phyloP scores from a whole-genome alignment of 768 basidiomycete species.

The Tulasnella calospora region DNA sequence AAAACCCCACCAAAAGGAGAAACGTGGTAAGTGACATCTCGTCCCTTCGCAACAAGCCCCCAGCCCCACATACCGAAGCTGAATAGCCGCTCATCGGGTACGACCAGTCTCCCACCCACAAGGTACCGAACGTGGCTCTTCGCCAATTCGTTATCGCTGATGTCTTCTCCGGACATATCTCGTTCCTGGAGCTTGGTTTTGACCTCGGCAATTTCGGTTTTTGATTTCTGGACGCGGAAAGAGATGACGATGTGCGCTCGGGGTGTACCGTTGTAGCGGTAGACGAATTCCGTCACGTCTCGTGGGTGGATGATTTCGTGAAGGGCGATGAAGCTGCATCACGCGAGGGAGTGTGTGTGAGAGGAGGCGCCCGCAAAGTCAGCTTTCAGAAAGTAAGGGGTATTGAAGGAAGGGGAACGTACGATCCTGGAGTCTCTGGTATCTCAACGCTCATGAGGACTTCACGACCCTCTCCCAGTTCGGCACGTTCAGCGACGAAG shows the following conservation, averaged over 20 bases:
- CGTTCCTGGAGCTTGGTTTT: slow-evolving; percentile 55
- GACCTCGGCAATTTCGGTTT: slow-evolving; percentile 59
- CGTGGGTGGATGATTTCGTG: slow-evolving; percentile 87
- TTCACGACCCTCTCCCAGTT: slow-evolving; percentile 92
- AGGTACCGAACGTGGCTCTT: slow-evolving; percentile 94
- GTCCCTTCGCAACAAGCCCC: neutral
- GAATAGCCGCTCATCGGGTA: slow-evolving; percentile 82
- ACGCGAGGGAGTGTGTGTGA: neutral
- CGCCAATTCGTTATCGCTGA: slow-evolving; percentile 92
- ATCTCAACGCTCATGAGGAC: slow-evolving; percentile 91
- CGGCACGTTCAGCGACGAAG: slow-evolving; percentile 98
- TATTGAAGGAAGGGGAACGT: slow-evolving; percentile 32
- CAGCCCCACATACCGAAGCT: slow-evolving; percentile 67
- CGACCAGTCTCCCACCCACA: slow-evolving; percentile 77
- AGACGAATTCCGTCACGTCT: slow-evolving; percentile 91
- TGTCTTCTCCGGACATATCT: slow-evolving; percentile 81
- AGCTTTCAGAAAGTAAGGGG: neutral
- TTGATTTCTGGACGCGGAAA: slow-evolving; percentile 61
- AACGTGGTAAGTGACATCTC: slow-evolving; percentile 5
- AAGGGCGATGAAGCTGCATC: slow-evolving; percentile 72
- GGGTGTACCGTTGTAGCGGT: slow-evolving; percentile 70
- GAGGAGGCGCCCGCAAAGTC: neutral
- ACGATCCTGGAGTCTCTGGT: slow-evolving; percentile 90
- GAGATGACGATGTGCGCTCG: slow-evolving; percentile 86
- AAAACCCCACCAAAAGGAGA: slow-evolving; percentile 5